Base-by-base conservation (phyloP, 2,329 filamentous ascomycete genomes). In the Trichoderma atroviride region DNA sequence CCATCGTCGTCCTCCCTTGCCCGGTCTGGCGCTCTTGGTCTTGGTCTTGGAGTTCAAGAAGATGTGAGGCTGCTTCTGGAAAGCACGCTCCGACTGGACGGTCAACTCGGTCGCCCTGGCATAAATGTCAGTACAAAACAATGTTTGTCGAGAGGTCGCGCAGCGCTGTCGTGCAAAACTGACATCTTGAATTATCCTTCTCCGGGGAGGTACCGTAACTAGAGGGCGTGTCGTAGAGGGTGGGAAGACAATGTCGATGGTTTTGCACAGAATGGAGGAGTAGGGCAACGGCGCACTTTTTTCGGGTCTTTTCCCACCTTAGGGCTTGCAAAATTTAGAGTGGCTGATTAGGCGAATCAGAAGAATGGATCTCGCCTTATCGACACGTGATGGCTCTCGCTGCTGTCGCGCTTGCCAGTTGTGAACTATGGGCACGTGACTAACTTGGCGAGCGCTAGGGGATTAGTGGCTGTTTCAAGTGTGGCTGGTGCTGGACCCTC, bases 51-150 rank as follows among this genome's bases (percentile, higher is more conserved):
- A 88, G 91, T 98, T 97, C 81, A 92, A 90, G 93, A 98, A 99
- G 89, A 99, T 97, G 87, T 99, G 96, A 85, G 96, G 96, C 90
- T 99, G 95, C 92, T 99, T 99, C 87, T 98, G 96, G 93, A 92
- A 99, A 89, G 96, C 96, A 88, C 96, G 95, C 92, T 99, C 96
- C 84, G 93, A 96, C 91, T 99, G 96, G 86, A 99, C 96, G 85
- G 94, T 97, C 88, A 97, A 89, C 89, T 97, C 94, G 89, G 94
- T 97, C 84, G 94, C 94, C 94, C 97, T 97, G 85, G 16, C 13
- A 71, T 73, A 76, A 64, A 75, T 73, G 77, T 80, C 75, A 80
- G 78, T 73, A 56, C 73, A 74, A 70, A 64, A 68, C 71, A 69
- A 70, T 52, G 33, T n/a, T 58, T 55, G 70, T 68, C 73, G 72